These are phyloP conservation scores for Microcera coccophila DNA, from an alignment of 2,329 filamentous ascomycete species.

Conservation along the genomic window DNA sequence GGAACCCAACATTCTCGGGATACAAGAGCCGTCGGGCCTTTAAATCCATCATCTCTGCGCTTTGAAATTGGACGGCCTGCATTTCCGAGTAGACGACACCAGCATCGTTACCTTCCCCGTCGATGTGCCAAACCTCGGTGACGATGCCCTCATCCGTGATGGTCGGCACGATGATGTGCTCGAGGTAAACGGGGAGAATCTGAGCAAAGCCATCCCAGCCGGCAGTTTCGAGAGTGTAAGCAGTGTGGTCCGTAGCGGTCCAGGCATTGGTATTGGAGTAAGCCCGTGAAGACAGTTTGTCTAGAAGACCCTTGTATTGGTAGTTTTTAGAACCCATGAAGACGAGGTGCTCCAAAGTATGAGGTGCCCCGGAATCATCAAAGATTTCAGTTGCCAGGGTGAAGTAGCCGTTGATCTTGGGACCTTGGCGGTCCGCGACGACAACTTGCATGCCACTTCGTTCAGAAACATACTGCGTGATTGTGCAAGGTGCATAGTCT, in stretches of 20 bases:
- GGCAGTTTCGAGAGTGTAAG: slow-evolving; percentile 90
- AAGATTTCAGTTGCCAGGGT: slow-evolving; percentile 94
- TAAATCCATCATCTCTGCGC: slow-evolving; percentile 82
- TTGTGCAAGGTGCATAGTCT: slow-evolving; percentile 81
- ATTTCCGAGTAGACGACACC: slow-evolving; percentile 98
- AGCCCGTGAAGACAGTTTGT: slow-evolving; percentile 87
- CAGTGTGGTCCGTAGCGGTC: slow-evolving; percentile 94
- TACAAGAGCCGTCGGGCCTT: slow-evolving; percentile 77
- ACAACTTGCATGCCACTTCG: slow-evolving; percentile 92
- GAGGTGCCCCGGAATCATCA: slow-evolving; percentile 90
- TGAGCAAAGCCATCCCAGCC: slow-evolving; percentile 97
- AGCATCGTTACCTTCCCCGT: slow-evolving; percentile 90
- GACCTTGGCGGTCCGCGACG: slow-evolving; percentile 85
- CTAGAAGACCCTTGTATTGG: slow-evolving; percentile 89
- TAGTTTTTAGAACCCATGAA: slow-evolving; percentile 94
- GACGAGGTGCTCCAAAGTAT: slow-evolving; percentile 77
- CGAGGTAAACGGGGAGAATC: slow-evolving; percentile 89
- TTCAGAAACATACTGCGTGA: slow-evolving; percentile 94
- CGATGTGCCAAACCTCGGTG: slow-evolving; percentile 94
- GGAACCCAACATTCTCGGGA: slow-evolving; percentile 83
- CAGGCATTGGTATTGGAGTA: slow-evolving; percentile 96
- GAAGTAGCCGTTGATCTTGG: slow-evolving; percentile 95
- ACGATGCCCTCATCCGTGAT: slow-evolving; percentile 89
- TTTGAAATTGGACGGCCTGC: slow-evolving; percentile 88
- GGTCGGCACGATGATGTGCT: slow-evolving; percentile 87